A percentile compares a stretch with the other conserved stretches of the same genome.
Conservation (phyloP, 108 stramenopile species). For the Nitzschia palea region DNA sequence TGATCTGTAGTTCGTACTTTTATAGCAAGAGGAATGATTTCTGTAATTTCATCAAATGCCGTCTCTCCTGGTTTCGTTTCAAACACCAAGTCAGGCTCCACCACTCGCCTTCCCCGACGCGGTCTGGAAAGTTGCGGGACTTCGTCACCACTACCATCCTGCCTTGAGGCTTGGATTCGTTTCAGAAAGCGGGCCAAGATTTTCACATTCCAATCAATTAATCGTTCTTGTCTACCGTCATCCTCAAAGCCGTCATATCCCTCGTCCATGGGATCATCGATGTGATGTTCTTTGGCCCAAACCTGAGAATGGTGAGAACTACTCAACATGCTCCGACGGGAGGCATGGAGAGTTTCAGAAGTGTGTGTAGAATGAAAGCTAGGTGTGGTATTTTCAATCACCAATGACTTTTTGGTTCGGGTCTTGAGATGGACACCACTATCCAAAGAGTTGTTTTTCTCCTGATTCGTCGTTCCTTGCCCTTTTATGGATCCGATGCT, state of each 20-base stretch:
- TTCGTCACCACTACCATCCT: neutral
- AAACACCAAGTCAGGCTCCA: neutral
- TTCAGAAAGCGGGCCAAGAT: constrained; percentile 17
- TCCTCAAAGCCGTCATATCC: neutral
- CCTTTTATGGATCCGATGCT: neutral
- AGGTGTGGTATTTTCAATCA: neutral
- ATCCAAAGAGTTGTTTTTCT: neutral
- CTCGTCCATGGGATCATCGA: neutral
- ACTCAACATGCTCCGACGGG: neutral
- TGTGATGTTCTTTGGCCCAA: neutral
- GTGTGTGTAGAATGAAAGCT: neutral
- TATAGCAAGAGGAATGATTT: constrained; percentile 13
- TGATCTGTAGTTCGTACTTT: neutral
- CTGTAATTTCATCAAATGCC: constrained; percentile 14
- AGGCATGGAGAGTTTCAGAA: neutral
- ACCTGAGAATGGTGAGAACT: constrained; percentile 11
- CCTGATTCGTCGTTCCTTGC: neutral
- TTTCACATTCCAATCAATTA: constrained; percentile 29
- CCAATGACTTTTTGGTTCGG: constrained; percentile 7
- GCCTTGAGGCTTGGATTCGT: constrained; percentile 10
- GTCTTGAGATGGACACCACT: neutral
- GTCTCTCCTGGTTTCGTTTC: neutral
- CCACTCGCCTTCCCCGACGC: neutral
- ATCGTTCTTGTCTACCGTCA: constrained; percentile 4
- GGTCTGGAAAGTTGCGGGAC: neutral